Evolutionary conservation across 1,284 basidiomycete genomes (phyloP).

Genomic region (Boletus sp.): DNA sequence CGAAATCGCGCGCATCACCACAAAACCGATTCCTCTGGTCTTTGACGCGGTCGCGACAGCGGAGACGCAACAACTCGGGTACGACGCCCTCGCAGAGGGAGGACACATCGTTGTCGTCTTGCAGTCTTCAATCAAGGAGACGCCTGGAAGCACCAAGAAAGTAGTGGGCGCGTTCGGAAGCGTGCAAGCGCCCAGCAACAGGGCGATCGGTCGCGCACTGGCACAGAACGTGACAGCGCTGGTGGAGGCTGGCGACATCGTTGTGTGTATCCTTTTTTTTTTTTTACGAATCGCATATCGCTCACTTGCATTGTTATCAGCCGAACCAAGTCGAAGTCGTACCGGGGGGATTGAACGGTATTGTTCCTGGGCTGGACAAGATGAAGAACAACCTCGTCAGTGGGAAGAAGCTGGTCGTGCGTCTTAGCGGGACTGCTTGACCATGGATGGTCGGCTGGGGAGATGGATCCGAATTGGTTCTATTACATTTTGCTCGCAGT

Average conservation of each 20-base stretch:
- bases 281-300: background rate
- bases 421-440: slow-evolving; percentile 14
- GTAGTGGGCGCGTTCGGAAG: slow-evolving; percentile 10
- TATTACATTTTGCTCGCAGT: too few species aligned
- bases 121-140: slow-evolving; percentile 7
- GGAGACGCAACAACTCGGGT: slow-evolving; percentile 25
- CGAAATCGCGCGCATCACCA: slow-evolving; percentile 14
- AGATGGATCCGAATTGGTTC: too few species aligned
- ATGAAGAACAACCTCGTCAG: slow-evolving; percentile 27
- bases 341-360: slow-evolving; percentile 22
- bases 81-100: slow-evolving; percentile 19
- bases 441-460: background rate
- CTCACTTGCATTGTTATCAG: slow-evolving; percentile 5
- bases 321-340: slow-evolving; percentile 24
- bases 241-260: slow-evolving; percentile 23
- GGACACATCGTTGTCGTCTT: slow-evolving; percentile 17
- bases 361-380: slow-evolving; percentile 20
- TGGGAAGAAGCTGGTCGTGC: slow-evolving; percentile 21
- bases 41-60: slow-evolving; percentile 17
- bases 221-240: slow-evolving; percentile 13
- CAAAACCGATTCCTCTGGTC: slow-evolving; percentile 13
- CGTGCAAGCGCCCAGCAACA: slow-evolving; percentile 13
- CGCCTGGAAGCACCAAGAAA: slow-evolving; percentile 14
- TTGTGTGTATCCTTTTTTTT: slow-evolving; percentile 12
- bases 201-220: slow-evolving; percentile 16